Evolutionary conservation across 495 filamentous ascomycete species (phyloP).

Genomic region (Glutinoglossum americanum): DNA sequence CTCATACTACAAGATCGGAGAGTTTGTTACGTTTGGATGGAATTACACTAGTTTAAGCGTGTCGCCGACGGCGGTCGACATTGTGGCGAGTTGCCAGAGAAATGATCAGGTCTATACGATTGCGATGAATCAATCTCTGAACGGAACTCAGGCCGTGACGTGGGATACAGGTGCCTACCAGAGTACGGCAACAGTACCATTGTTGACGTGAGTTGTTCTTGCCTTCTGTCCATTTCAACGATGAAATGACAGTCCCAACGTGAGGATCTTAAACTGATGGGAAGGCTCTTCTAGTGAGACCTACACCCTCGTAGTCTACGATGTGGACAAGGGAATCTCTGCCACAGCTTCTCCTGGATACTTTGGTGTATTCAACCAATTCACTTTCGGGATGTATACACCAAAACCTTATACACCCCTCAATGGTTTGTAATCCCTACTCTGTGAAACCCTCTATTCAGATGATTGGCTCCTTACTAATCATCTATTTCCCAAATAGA

Average conservation of each 20-base stretch:
- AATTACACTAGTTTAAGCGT: conserved; percentile 80
- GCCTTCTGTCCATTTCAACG: not conserved
- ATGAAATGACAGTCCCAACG: not conserved
- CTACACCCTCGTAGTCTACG: conserved; percentile 73
- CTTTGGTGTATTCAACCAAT: conserved; percentile 37
- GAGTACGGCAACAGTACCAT: conserved; percentile 30
- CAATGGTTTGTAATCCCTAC: conserved; percentile 24
- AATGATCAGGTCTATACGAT: conserved; percentile 47
- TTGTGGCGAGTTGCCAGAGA: conserved; percentile 54
- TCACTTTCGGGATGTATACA: conserved; percentile 66
- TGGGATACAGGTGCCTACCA: conserved; percentile 43
- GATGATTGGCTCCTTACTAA: conserved; percentile 1
- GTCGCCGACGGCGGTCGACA: conserved; percentile 57
- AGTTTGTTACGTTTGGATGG: conserved; percentile 72
- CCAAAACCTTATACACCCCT: conserved; percentile 42
- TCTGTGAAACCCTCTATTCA: not conserved
- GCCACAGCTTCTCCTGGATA: conserved; percentile 50
- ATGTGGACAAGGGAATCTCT: conserved; percentile 38
- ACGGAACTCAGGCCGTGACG: conserved; percentile 20
- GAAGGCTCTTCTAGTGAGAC: conserved; percentile 20
- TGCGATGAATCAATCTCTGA: conserved; percentile 28
- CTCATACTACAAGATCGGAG: conserved; percentile 74
- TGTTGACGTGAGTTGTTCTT: conserved; percentile 25
- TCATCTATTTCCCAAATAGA: conserved; percentile 13
- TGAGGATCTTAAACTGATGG: not conserved